A percentile compares a stretch with the other conserved stretches of the same genome.
Evolutionary conservation across 1,139 yeast species (phyloP).

Genomic region (Debaryomycetaceae sp.): DNA sequence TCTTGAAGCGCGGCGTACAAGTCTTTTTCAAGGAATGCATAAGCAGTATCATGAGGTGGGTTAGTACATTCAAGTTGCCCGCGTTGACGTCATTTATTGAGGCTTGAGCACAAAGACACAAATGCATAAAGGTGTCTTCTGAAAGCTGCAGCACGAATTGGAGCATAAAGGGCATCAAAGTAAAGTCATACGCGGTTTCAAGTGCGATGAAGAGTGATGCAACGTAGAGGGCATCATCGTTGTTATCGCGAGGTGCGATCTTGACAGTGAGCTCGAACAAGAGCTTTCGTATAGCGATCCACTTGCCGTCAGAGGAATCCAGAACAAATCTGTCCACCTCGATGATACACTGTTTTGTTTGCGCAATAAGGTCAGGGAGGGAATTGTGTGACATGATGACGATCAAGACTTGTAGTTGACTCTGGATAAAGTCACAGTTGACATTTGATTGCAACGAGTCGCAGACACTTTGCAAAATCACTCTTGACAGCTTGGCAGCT

Average conservation of each 20-base stretch:
- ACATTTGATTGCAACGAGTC: too few species aligned
- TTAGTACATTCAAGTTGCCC: slow-evolving; percentile 3
- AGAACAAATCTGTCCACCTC: too few species aligned
- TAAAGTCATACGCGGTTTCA: slow-evolving; percentile 7
- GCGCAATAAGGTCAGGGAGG: too few species aligned
- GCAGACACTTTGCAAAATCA: too few species aligned
- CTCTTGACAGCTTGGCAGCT: too few species aligned
- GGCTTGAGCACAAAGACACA: slow-evolving; percentile 4
- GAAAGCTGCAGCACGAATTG: slow-evolving; percentile 7
- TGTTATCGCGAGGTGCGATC: slow-evolving; percentile 4
- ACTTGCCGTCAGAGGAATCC: too few species aligned
- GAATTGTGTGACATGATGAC: too few species aligned
- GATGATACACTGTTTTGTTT: too few species aligned
- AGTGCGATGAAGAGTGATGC: slow-evolving; percentile 12
- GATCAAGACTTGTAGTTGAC: too few species aligned
- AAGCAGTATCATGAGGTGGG: slow-evolving; percentile 3
- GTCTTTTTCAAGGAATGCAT: slow-evolving; percentile 2
- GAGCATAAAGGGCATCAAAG: slow-evolving; percentile 6
- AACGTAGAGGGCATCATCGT: slow-evolving; percentile 8
- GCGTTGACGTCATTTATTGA: slow-evolving; percentile 5
- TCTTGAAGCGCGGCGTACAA: slow-evolving; percentile 1
- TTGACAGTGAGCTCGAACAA: slow-evolving; percentile 20
- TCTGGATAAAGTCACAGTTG: too few species aligned
- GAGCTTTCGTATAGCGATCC: too few species aligned
- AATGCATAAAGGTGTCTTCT: slow-evolving; percentile 4